Conservation (phyloP, 306 rosid genomes). For the Prunus campanulata region DNA sequence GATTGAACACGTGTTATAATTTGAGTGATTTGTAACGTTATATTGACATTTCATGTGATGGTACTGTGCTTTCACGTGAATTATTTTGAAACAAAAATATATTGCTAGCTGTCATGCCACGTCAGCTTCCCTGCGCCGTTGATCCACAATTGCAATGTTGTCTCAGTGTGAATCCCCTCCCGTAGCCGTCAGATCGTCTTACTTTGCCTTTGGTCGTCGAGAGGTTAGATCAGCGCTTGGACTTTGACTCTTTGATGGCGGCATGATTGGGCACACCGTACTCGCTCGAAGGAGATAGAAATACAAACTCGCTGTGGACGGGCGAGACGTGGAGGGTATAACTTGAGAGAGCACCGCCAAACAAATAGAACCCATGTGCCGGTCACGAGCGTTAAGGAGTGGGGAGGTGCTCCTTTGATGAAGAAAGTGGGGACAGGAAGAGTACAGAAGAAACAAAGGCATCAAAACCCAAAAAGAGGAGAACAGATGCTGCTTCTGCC, state of each 20-base stretch:
- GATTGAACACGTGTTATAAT: too few species aligned
- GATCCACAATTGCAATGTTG: slow-evolving; percentile 10
- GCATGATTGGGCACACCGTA: not conserved
- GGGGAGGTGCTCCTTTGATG: not conserved
- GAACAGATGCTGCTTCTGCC: slow-evolving; percentile 10
- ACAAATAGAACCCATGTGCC: not conserved
- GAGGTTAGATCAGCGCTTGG: slow-evolving; percentile 19
- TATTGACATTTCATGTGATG: too few species aligned
- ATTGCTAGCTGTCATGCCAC: slow-evolving; percentile 30
- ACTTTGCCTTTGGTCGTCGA: not conserved
- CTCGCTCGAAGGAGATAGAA: not conserved
- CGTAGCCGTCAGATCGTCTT: slow-evolving; percentile 6
- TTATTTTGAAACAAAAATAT: too few species aligned
- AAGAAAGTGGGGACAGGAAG: not conserved
- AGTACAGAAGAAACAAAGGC: not conserved
- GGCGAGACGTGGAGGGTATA: not conserved
- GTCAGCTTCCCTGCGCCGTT: slow-evolving; percentile 27
- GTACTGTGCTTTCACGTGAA: too few species aligned
- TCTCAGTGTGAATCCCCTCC: not conserved
- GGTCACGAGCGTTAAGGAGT: not conserved
- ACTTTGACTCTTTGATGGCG: not conserved
- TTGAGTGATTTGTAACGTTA: not conserved
- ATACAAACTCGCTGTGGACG: not conserved
- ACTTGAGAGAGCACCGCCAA: not conserved
- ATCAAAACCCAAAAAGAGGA: slow-evolving; percentile 15